Percentiles rank a stretch among this genome's conserved stretches.
Evolutionary conservation across 2,329 filamentous ascomycete genomes (phyloP).

Genomic region (Lasiodiplodia theobromae): DNA sequence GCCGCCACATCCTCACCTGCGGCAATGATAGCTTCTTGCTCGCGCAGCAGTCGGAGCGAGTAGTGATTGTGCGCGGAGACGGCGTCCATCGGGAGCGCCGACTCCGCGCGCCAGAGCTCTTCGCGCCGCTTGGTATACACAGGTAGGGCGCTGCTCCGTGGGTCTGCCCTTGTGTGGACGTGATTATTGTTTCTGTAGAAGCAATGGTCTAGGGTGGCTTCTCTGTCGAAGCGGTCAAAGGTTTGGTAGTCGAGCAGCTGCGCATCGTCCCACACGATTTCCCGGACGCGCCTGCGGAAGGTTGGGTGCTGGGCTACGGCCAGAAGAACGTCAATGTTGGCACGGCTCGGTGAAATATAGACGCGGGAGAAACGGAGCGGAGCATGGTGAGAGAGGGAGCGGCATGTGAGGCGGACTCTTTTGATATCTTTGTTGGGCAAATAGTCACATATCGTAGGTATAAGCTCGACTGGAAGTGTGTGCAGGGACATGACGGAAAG

Average conservation of each 20-base stretch:
- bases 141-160: neutral
- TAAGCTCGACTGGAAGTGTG: neutral
- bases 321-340: slow-evolving; percentile 48
- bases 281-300: slow-evolving; percentile 42
- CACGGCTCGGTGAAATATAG: slow-evolving; percentile 51
- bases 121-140: neutral
- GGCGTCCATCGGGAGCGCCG: neutral
- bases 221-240: neutral
- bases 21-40: slow-evolving; percentile 43
- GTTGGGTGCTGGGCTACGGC: slow-evolving; percentile 47
- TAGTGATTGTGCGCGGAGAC: slow-evolving; percentile 15
- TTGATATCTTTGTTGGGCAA: slow-evolving; percentile 1
- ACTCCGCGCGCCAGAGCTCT: neutral
- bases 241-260: slow-evolving; percentile 39
- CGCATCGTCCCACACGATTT: slow-evolving; percentile 53
- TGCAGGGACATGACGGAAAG: neutral
- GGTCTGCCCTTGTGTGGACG: neutral
- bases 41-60: slow-evolving; percentile 44
- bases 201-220: neutral
- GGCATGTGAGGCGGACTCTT: neutral
- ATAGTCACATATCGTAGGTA: neutral
- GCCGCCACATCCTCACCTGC: slow-evolving; percentile 40
- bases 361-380: slow-evolving; percentile 44
- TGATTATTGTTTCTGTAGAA: no score
- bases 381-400: neutral